These are phyloP conservation scores for Umbilicus rupestris DNA, from an alignment of 164 flowering plant genomes.

Conservation along the genomic window DNA sequence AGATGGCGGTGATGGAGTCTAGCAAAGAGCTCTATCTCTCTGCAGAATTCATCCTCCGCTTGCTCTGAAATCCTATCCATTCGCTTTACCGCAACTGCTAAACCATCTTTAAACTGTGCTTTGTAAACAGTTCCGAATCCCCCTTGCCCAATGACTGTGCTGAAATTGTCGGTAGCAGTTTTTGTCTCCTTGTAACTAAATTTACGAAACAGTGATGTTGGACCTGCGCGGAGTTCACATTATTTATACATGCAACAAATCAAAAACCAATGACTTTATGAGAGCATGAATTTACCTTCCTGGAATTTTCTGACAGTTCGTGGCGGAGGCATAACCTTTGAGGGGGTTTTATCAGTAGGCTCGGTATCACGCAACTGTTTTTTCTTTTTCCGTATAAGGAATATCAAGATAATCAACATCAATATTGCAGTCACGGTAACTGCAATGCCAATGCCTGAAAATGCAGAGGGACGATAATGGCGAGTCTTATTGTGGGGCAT, in stretches of 20 bases:
- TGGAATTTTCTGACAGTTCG: slow-evolving; percentile 42
- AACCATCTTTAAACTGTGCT: slow-evolving; percentile 73
- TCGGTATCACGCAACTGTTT: slow-evolving; percentile 48
- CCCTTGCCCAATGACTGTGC: slow-evolving; percentile 69
- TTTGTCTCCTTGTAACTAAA: slow-evolving; percentile 77
- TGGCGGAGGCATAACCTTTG: slow-evolving; percentile 37
- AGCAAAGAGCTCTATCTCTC: slow-evolving; percentile 89
- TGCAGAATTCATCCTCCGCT: slow-evolving; percentile 79
- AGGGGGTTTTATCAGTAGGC: slow-evolving; percentile 22
- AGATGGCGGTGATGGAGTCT: slow-evolving; percentile 96
- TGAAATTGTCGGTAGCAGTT: slow-evolving; percentile 77
- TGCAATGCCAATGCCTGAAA: slow-evolving; percentile 60
- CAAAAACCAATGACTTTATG: slow-evolving; percentile 3
- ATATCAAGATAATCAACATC: slow-evolving; percentile 48
- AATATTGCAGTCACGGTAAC: slow-evolving; percentile 49
- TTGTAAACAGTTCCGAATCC: slow-evolving; percentile 92
- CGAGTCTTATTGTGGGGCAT: slow-evolving; percentile 30
- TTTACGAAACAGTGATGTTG: slow-evolving; percentile 59
- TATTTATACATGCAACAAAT: background rate
- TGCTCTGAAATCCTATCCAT: slow-evolving; percentile 77
- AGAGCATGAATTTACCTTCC: slow-evolving; percentile 43
- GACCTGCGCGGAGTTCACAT: slow-evolving; percentile 36
- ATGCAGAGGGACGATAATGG: slow-evolving; percentile 45
- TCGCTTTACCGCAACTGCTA: slow-evolving; percentile 66
- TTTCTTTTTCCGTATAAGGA: slow-evolving; percentile 69